phyloP scores from a whole-genome alignment of 495 filamentous ascomycete genomes.

The Penicillium antarcticum region DNA sequence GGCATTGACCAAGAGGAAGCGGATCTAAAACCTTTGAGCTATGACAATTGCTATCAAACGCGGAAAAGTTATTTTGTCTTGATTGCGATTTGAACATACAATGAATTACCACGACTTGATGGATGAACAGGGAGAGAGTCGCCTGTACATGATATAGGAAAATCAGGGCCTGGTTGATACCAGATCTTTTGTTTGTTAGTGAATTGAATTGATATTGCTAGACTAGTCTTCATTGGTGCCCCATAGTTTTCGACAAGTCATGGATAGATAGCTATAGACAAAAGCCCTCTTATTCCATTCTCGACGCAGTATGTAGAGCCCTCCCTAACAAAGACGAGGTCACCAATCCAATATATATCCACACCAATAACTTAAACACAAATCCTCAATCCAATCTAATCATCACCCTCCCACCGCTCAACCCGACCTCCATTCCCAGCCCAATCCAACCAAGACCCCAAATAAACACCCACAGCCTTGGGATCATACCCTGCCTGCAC shows the following conservation, averaged over 20 bases:
- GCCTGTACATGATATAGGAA: slow-evolving; percentile 34
- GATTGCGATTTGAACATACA: slow-evolving; percentile 28
- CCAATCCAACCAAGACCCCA: slow-evolving; percentile 92
- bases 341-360: neutral
- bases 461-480: slow-evolving; percentile 73
- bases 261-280: neutral
- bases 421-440: slow-evolving; percentile 60
- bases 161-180: slow-evolving; percentile 26
- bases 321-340: too few relatives aligned
- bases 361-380: neutral
- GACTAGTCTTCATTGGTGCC: neutral
- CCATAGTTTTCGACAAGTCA: too few relatives aligned
- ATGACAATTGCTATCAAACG: slow-evolving; percentile 19
- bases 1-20: slow-evolving; percentile 1
- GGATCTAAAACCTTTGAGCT: slow-evolving; percentile 6
- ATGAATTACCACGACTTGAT: slow-evolving; percentile 32
- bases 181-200: slow-evolving; percentile 15
- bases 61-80: slow-evolving; percentile 24
- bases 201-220: slow-evolving; percentile 20
- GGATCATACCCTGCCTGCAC: slow-evolving; percentile 69
- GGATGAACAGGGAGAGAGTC: slow-evolving; percentile 21
- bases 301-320: slow-evolving; percentile 5
- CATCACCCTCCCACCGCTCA: slow-evolving; percentile 46
- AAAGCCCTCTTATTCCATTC: neutral
- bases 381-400: slow-evolving; percentile 10